These are phyloP conservation scores for Gastrodia elata DNA, from an alignment of 106 monocot species.

Conservation along the genomic window DNA sequence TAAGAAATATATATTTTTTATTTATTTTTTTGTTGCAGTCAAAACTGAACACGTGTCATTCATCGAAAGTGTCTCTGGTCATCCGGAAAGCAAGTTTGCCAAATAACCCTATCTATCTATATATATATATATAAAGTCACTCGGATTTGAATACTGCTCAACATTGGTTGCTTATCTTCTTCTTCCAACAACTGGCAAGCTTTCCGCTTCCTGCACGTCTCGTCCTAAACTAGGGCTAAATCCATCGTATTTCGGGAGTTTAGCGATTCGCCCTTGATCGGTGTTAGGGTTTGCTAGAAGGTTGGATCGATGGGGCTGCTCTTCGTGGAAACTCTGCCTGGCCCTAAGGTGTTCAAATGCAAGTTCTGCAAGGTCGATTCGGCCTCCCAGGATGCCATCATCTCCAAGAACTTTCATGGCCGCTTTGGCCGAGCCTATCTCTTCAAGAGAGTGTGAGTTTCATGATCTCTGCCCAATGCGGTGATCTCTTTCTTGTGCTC, in stretches of 20 bases:
- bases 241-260: not conserved
- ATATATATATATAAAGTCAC: not conserved
- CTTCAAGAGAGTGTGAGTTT: slow-evolving; percentile 43
- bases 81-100: not conserved
- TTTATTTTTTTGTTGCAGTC: too few relatives aligned
- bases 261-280: not conserved
- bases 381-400: slow-evolving; percentile 44
- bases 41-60: not conserved
- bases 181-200: not conserved
- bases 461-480: not conserved
- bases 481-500: not conserved
- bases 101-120: too few relatives aligned
- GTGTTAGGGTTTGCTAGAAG: slow-evolving; percentile 9
- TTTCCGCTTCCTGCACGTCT: not conserved
- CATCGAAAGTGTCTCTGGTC: not conserved
- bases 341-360: slow-evolving; percentile 59
- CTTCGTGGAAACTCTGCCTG: slow-evolving; percentile 53
- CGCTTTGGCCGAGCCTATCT: slow-evolving; percentile 63
- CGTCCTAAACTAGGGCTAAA: not conserved
- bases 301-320: slow-evolving; percentile 43
- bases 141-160: not conserved
- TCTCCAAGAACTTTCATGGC: slow-evolving; percentile 70
- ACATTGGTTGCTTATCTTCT: not conserved
- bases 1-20: too few relatives aligned
- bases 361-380: slow-evolving; percentile 49